Conservation (phyloP, 257 asterid species). For the Penstemon newberryi region DNA sequence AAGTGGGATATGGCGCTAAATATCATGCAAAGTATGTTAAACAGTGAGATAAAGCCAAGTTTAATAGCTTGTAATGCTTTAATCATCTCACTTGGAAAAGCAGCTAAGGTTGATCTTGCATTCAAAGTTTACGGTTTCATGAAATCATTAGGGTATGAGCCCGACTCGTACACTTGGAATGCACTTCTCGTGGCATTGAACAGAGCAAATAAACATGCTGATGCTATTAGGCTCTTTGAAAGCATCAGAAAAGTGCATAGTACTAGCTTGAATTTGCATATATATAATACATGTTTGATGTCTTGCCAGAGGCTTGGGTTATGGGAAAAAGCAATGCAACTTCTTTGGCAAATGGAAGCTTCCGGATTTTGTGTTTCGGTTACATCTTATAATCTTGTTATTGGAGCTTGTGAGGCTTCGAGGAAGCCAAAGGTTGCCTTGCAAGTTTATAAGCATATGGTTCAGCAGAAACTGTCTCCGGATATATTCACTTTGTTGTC, state of each 20-base stretch:
- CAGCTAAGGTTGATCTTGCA: constrained; percentile 55
- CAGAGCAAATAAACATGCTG: constrained; percentile 51
- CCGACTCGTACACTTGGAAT: constrained; percentile 83
- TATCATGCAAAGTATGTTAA: constrained; percentile 50
- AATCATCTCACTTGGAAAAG: constrained; percentile 70
- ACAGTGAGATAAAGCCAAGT: constrained; percentile 58
- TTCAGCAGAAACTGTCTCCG: constrained; percentile 46
- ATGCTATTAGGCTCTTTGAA: constrained; percentile 65
- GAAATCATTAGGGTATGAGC: constrained; percentile 57
- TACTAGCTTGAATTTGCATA: constrained; percentile 44
- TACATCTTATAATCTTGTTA: constrained; percentile 73
- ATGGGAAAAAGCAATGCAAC: constrained; percentile 73
- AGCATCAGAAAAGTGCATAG: constrained; percentile 44
- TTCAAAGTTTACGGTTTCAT: constrained; percentile 53
- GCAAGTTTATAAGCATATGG: constrained; percentile 71
- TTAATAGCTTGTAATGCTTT: constrained; percentile 61
- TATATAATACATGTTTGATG: constrained; percentile 65
- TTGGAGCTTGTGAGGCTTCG: constrained; percentile 84
- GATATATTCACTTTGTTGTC: constrained; percentile 68
- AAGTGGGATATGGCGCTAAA: constrained; percentile 59
- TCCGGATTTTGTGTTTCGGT: constrained; percentile 49
- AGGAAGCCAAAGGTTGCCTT: constrained; percentile 69
- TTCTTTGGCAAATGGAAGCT: constrained; percentile 76
- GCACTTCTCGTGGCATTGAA: constrained; percentile 73
- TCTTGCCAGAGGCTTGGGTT: constrained; percentile 73